Percentiles rank a stretch among this genome's conserved stretches.
Conservation (phyloP, 495 filamentous ascomycete genomes). For the Penicillium taxi region DNA sequence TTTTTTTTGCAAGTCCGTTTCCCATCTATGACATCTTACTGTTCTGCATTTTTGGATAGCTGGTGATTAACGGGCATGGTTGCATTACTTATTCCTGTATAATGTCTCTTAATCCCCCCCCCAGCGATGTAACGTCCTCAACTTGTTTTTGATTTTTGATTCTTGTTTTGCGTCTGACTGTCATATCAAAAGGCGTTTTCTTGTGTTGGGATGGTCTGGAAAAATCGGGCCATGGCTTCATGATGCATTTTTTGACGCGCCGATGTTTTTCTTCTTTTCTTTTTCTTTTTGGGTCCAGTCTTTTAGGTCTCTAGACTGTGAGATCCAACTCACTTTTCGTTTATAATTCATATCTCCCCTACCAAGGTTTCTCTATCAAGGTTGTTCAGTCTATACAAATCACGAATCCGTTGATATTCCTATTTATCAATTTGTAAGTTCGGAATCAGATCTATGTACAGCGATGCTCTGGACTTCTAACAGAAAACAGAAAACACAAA, state of each 20-base stretch:
- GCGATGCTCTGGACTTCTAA: too few species aligned
- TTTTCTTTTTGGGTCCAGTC: not conserved
- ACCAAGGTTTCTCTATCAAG: not conserved
- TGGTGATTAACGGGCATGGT: constrained; percentile 9
- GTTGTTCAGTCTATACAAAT: too few species aligned
- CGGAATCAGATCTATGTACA: too few species aligned
- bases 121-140: constrained; percentile 4
- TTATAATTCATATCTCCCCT: not conserved
- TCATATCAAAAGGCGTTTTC: constrained; percentile 11
- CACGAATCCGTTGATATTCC: too few species aligned
- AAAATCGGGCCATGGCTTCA: constrained; percentile 9
- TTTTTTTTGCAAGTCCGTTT: not conserved
- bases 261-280: not conserved
- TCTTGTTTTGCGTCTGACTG: too few species aligned
- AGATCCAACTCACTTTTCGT: constrained; percentile 2
- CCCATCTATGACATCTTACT: not conserved
- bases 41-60: constrained; percentile 4
- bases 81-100: constrained; percentile 14
- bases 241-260: constrained; percentile 10
- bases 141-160: constrained; percentile 1
- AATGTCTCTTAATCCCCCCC: constrained; percentile 10
- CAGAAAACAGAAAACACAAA: too few species aligned
- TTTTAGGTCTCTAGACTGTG: constrained; percentile 7
- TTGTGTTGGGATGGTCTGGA: constrained; percentile 3
- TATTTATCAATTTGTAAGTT: too few species aligned